Conservation (phyloP, 495 filamentous ascomycete genomes). For the Rhypophila decipiens region DNA sequence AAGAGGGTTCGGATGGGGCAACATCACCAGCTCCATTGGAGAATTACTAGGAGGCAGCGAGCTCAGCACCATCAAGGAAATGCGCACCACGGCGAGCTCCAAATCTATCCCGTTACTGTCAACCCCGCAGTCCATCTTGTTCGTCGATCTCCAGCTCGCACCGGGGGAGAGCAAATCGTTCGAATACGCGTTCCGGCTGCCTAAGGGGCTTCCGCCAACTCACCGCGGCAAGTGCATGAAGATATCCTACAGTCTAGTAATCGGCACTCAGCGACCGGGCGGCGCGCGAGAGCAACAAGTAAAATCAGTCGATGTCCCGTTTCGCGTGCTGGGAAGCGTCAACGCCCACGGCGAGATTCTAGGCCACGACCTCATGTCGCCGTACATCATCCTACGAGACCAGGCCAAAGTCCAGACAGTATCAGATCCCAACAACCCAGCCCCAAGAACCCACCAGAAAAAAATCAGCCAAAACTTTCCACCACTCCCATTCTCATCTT, state of each 20-base stretch:
- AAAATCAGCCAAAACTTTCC: conserved; percentile 5
- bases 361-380: conserved; percentile 84
- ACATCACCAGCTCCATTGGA: conserved; percentile 79
- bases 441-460: background rate
- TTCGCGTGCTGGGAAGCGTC: conserved; percentile 87
- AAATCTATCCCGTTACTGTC: conserved; percentile 83
- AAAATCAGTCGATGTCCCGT: conserved; percentile 86
- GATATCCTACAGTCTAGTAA: conserved; percentile 82
- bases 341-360: conserved; percentile 59
- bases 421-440: conserved; percentile 20
- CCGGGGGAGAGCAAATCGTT: conserved; percentile 88
- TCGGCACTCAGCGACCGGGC: conserved; percentile 85
- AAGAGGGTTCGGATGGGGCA: conserved; percentile 80
- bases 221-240: conserved; percentile 93
- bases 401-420: conserved; percentile 60
- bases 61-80: conserved; percentile 86
- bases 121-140: conserved; percentile 94
- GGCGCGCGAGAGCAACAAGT: conserved; percentile 72
- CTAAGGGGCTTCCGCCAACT: conserved; percentile 79
- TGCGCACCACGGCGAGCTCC: conserved; percentile 74
- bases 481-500: no score
- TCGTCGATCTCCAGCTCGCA: conserved; percentile 81
- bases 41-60: conserved; percentile 80
- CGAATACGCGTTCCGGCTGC: conserved; percentile 77
- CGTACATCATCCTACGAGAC: conserved; percentile 84